Evolutionary conservation across 768 basidiomycete genomes (phyloP).

Genomic region (Porphyrellus cyaneotinctus): DNA sequence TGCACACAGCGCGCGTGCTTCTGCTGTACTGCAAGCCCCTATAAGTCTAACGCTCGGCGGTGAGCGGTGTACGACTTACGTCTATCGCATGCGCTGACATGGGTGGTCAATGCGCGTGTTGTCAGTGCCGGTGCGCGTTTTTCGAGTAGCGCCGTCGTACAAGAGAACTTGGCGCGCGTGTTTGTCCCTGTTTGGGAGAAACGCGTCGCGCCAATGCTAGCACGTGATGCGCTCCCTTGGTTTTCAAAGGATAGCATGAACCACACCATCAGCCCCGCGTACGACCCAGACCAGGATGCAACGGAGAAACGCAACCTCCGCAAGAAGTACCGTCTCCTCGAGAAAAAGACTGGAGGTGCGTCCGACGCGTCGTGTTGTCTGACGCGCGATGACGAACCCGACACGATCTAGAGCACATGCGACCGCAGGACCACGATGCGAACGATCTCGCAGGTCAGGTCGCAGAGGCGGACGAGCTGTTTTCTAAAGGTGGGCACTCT

Average conservation of each 20-base stretch:
- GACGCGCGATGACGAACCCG: slow-evolving; percentile 2
- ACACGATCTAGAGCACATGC: slow-evolving; percentile 37
- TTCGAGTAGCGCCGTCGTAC: neutral
- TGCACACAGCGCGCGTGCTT: slow-evolving; percentile 64
- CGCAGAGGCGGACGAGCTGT: slow-evolving; percentile 55
- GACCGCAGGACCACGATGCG: slow-evolving; percentile 53
- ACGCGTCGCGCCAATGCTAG: slow-evolving; percentile 24
- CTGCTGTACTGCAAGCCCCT: slow-evolving; percentile 57
- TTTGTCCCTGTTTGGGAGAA: slow-evolving; percentile 22
- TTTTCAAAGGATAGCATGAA: slow-evolving; percentile 14
- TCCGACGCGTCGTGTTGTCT: slow-evolving; percentile 4
- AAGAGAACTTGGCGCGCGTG: neutral
- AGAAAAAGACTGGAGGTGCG: slow-evolving; percentile 61
- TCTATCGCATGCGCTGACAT: slow-evolving; percentile 31
- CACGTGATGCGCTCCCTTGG: slow-evolving; percentile 15
- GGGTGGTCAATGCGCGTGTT: neutral
- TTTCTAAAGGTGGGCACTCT: slow-evolving; percentile 50
- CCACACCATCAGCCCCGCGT: slow-evolving; percentile 35
- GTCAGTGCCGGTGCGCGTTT: too few relatives aligned
- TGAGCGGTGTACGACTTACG: slow-evolving; percentile 14
- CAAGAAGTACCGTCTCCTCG: slow-evolving; percentile 66
- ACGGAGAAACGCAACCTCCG: slow-evolving; percentile 74
- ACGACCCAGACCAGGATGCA: slow-evolving; percentile 83
- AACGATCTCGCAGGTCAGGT: slow-evolving; percentile 55
- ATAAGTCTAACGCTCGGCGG: neutral